These are phyloP conservation scores for Daedaleopsis nitida DNA, from an alignment of 768 basidiomycete genomes.

Conservation along the genomic window DNA sequence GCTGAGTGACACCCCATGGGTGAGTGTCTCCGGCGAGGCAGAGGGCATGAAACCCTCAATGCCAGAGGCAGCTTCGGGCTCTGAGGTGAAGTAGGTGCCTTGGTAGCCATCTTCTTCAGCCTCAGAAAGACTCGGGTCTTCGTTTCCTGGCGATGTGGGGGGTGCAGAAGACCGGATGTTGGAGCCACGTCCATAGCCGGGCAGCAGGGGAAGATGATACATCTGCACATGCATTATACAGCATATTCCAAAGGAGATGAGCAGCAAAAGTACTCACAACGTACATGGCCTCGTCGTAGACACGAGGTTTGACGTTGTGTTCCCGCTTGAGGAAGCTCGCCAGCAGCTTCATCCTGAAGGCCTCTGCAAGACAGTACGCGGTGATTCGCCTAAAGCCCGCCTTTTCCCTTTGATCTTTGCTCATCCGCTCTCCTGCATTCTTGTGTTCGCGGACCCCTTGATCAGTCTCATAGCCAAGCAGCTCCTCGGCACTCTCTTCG, in stretches of 20 bases:
- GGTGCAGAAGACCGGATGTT: conserved; percentile 85
- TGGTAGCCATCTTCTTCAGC: conserved; percentile 92
- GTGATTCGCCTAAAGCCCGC: conserved; percentile 83
- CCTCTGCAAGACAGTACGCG: conserved; percentile 87
- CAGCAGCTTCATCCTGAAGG: conserved; percentile 81
- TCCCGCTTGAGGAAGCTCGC: conserved; percentile 89
- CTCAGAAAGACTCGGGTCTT: conserved; percentile 74
- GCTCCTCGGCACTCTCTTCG: conserved; percentile 49
- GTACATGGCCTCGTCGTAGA: conserved; percentile 94
- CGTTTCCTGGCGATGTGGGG: conserved; percentile 49
- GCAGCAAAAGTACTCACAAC: conserved; percentile 61
- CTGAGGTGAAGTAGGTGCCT: conserved; percentile 70
- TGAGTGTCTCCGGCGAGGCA: conserved; percentile 17
- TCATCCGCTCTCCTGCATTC: conserved; percentile 87
- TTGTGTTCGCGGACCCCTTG: conserved; percentile 75
- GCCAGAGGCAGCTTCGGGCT: conserved; percentile 25
- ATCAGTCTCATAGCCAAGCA: conserved; percentile 67
- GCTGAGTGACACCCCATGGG: background rate
- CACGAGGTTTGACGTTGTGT: conserved; percentile 83
- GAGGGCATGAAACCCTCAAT: conserved; percentile 25
- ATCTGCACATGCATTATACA: conserved; percentile 48
- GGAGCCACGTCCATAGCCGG: conserved; percentile 85
- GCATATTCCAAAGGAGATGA: background rate
- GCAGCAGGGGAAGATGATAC: conserved; percentile 88
- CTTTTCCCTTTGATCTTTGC: conserved; percentile 78